These are phyloP conservation scores for Leishmania aethiopica DNA, from an alignment of 208 protist species.

Conservation along the genomic window DNA sequence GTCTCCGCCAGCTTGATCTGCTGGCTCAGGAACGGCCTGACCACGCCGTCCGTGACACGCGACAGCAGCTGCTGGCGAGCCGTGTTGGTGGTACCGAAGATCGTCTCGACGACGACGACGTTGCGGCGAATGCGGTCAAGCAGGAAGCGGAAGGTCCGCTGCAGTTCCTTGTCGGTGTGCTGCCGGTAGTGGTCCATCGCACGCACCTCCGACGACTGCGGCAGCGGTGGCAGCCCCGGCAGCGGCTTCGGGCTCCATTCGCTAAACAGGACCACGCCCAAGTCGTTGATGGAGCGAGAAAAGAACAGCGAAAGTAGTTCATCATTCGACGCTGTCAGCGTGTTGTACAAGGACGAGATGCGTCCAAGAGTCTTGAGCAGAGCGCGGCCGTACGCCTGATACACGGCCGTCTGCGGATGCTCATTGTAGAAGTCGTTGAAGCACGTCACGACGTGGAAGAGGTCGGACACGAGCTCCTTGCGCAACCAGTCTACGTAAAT, in stretches of 20 bases:
- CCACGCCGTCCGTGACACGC: slow-evolving; percentile 75
- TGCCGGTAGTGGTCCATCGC: slow-evolving; percentile 77
- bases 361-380: slow-evolving; percentile 82
- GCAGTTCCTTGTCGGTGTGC: slow-evolving; percentile 58
- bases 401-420: slow-evolving; percentile 55
- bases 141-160: slow-evolving; percentile 67
- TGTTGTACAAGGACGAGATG: slow-evolving; percentile 71
- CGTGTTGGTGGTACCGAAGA: slow-evolving; percentile 77
- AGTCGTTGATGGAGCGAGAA: slow-evolving; percentile 67
- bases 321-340: slow-evolving; percentile 69
- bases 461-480: slow-evolving; percentile 76
- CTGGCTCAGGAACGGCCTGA: slow-evolving; percentile 78
- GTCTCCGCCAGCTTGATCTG: slow-evolving; percentile 82
- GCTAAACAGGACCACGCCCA: slow-evolving; percentile 67
- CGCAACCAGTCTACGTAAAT: slow-evolving; percentile 77
- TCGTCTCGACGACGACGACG: slow-evolving; percentile 80
- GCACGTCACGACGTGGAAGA: slow-evolving; percentile 77
- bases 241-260: slow-evolving; percentile 72
- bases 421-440: slow-evolving; percentile 83
- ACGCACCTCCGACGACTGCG: slow-evolving; percentile 30
- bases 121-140: slow-evolving; percentile 72
- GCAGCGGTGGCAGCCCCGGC: slow-evolving; percentile 52
- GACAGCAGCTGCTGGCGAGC: slow-evolving; percentile 82
- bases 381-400: slow-evolving; percentile 66
- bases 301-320: slow-evolving; percentile 77